phyloP scores from a whole-genome alignment of 768 basidiomycete species.

The Ephemerocybe angulata region DNA sequence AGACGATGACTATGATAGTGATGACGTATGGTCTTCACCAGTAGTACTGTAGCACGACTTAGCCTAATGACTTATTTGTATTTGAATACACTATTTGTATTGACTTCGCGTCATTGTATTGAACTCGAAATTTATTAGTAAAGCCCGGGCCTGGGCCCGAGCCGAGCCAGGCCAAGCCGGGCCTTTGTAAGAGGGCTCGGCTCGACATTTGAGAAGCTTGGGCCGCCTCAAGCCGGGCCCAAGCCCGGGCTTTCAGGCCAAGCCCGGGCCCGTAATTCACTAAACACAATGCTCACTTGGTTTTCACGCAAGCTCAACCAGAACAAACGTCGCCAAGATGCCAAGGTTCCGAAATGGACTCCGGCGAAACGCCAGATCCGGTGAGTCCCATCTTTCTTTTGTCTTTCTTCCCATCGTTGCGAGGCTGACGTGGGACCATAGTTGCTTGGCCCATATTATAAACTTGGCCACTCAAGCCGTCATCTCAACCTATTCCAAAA shows the following conservation, averaged over 20 bases:
- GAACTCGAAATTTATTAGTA: background rate
- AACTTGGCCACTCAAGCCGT: slow-evolving; percentile 31
- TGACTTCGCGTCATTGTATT: background rate
- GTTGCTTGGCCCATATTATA: slow-evolving; percentile 14
- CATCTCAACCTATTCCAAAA: slow-evolving; percentile 18
- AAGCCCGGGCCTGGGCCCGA: background rate
- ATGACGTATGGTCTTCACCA: too few relatives aligned
- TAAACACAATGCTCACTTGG: slow-evolving; percentile 28
- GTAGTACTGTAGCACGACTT: too few relatives aligned
- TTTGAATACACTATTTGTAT: background rate
- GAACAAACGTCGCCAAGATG: background rate
- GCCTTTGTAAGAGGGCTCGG: background rate
- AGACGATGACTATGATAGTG: background rate
- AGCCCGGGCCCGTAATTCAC: too few relatives aligned
- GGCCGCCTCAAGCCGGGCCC: background rate
- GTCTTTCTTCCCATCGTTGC: background rate
- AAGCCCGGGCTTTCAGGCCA: too few relatives aligned
- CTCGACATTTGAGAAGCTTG: background rate
- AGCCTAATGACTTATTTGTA: background rate
- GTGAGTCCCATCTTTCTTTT: background rate
- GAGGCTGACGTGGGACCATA: background rate
- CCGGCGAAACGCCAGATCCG: background rate
- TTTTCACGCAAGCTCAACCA: slow-evolving; percentile 23
- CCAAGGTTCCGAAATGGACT: background rate
- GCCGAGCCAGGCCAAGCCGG: background rate